A percentile compares a stretch with the other conserved stretches of the same genome.
These are phyloP conservation scores for Discostella pseudostelligera DNA, from an alignment of 108 stramenopile genomes.

Conservation along the genomic window DNA sequence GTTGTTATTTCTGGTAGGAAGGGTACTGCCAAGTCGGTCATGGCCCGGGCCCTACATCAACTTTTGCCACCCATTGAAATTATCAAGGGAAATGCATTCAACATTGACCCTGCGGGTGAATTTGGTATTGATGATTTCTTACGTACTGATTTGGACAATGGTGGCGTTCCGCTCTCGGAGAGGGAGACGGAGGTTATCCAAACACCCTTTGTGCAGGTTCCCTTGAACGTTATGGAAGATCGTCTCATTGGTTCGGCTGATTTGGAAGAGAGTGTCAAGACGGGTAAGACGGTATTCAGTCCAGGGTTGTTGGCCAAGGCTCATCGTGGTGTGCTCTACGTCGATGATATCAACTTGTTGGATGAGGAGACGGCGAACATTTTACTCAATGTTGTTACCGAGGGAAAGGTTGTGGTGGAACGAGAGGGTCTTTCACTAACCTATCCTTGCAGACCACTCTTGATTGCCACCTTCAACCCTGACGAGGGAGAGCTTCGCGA, in stretches of 20 bases:
- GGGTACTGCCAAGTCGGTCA: constrained; percentile 96
- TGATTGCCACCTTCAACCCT: constrained; percentile 96
- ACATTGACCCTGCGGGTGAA: constrained; percentile 87
- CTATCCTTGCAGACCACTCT: constrained; percentile 89
- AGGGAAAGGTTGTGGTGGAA: constrained; percentile 92
- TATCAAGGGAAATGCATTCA: constrained; percentile 86
- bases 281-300: constrained; percentile 90
- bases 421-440: constrained; percentile 91
- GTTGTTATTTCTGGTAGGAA: constrained; percentile 93
- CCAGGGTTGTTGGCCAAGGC: constrained; percentile 95
- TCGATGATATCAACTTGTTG: constrained; percentile 96
- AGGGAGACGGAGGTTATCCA: constrained; percentile 90
- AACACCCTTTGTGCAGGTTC: constrained; percentile 94
- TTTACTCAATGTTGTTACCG: constrained; percentile 83
- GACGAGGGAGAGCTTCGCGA: constrained; percentile 97
- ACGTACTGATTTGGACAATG: constrained; percentile 65
- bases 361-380: constrained; percentile 94
- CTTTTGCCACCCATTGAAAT: constrained; percentile 95
- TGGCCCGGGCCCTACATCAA: constrained; percentile 93
- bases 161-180: constrained; percentile 76
- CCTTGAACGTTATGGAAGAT: constrained; percentile 97
- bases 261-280: constrained; percentile 88
- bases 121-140: constrained; percentile 87
- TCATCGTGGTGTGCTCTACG: constrained; percentile 92
- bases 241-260: constrained; percentile 93